phyloP scores from a whole-genome alignment of 352 stramenopile genomes.

The Globisporangium sylvaticum region DNA sequence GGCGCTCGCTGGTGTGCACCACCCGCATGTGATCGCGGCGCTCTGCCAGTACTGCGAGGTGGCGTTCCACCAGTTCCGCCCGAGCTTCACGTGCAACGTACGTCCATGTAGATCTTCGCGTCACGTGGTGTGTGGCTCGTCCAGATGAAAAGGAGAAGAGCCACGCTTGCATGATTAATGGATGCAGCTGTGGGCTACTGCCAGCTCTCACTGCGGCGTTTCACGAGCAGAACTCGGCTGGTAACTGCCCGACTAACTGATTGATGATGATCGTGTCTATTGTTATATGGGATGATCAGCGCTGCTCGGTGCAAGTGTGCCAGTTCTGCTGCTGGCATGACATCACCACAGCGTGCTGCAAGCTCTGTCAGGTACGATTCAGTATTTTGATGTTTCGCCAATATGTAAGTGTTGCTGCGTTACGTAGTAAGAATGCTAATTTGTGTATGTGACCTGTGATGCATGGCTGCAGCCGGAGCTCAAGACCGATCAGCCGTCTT shows the following conservation, averaged over 20 bases:
- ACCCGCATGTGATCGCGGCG: not conserved
- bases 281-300: slow-evolving; percentile 16
- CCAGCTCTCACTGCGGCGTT: not conserved
- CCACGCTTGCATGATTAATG: not conserved
- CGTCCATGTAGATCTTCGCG: slow-evolving; percentile 11
- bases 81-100: slow-evolving; percentile 35
- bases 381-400: not conserved
- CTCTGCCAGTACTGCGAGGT: slow-evolving; percentile 46
- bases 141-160: not conserved
- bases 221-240: not conserved
- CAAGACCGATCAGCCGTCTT: slow-evolving; percentile 28
- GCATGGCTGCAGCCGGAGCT: slow-evolving; percentile 26
- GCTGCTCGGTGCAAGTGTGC: slow-evolving; percentile 34
- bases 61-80: slow-evolving; percentile 37
- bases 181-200: not conserved
- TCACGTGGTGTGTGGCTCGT: not conserved
- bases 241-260: not conserved
- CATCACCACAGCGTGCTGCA: slow-evolving; percentile 29
- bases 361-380: slow-evolving; percentile 28
- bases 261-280: slow-evolving; percentile 1
- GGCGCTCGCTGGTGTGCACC: not conserved
- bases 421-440: not conserved
- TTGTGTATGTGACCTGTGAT: not conserved
- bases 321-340: slow-evolving; percentile 39
- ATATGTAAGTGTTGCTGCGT: not conserved